phyloP scores from a whole-genome alignment of 2,329 filamentous ascomycete species.

The Penicillium frequentans region DNA sequence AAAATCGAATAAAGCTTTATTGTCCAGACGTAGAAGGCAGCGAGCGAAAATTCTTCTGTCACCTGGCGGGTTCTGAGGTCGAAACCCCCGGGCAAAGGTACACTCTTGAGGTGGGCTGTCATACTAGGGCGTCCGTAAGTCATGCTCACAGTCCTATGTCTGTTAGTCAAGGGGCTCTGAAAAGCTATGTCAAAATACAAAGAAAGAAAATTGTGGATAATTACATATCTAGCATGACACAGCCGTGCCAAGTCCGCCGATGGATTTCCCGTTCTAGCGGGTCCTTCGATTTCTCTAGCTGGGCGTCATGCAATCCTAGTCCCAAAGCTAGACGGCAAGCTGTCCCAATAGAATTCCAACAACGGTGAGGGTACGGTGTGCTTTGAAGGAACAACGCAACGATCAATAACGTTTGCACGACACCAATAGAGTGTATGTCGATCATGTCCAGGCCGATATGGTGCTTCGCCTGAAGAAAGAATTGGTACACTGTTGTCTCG shows the following conservation, averaged over 20 bases:
- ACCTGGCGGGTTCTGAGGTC: background rate
- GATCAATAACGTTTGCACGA: slow-evolving; percentile 45
- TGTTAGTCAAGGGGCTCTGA: background rate
- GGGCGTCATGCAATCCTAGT: slow-evolving; percentile 41
- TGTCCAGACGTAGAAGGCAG: slow-evolving; percentile 26
- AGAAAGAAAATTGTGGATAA: slow-evolving; percentile 1
- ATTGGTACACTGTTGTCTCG: slow-evolving; percentile 29
- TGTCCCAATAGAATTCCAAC: slow-evolving; percentile 46
- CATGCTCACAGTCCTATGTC: slow-evolving; percentile 39
- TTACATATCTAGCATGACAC: slow-evolving; percentile 40
- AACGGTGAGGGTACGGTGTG: slow-evolving; percentile 42
- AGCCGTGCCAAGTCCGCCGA: slow-evolving; percentile 41
- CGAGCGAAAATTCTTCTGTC: slow-evolving; percentile 16
- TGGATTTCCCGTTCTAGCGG: slow-evolving; percentile 39
- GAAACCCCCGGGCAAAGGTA: slow-evolving; percentile 23
- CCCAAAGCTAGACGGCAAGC: slow-evolving; percentile 45
- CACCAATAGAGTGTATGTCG: slow-evolving; percentile 37
- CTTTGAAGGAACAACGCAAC: slow-evolving; percentile 42
- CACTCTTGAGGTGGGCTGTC: slow-evolving; percentile 27
- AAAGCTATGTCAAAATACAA: background rate
- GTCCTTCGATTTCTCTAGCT: slow-evolving; percentile 10
- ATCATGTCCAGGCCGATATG: slow-evolving; percentile 40
- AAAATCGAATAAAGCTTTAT: slow-evolving; percentile 31
- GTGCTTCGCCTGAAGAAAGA: slow-evolving; percentile 36
- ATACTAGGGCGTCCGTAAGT: slow-evolving; percentile 37